Percentiles rank a stretch among this genome's conserved stretches.
Conservation (phyloP, 129 eudicot genomes). For the Artemisia tridentata region DNA sequence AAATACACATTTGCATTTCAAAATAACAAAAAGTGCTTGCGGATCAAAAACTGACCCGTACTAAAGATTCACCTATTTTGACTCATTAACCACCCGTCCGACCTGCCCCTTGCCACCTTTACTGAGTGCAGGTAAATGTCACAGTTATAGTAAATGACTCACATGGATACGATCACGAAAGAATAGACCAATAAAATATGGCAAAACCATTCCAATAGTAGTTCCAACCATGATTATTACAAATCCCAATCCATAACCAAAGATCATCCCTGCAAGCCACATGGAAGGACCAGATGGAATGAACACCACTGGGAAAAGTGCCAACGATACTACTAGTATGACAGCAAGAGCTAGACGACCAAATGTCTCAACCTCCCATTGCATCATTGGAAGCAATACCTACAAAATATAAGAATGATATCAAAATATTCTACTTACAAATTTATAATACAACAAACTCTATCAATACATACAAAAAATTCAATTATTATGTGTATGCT, state of each 20-base stretch:
- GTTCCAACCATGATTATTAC: conserved; percentile 91
- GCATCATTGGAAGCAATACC: conserved; percentile 72
- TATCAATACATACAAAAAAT: too few species aligned
- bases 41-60: background rate
- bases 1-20: too few species aligned
- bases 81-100: background rate
- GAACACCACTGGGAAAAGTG: conserved; percentile 75
- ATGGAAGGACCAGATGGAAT: conserved; percentile 94
- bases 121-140: background rate
- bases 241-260: conserved; percentile 88
- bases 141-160: conserved; percentile 30
- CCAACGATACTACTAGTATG: conserved; percentile 74
- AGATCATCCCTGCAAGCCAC: conserved; percentile 97
- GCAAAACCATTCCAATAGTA: conserved; percentile 87
- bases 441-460: too few species aligned
- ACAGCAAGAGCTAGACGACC: conserved; percentile 89
- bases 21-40: background rate
- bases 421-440: background rate
- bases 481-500: too few species aligned
- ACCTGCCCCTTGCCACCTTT: background rate
- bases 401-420: conserved; percentile 30
- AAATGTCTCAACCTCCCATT: conserved; percentile 86
- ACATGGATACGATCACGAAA: conserved; percentile 87
- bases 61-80: background rate
- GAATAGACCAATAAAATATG: conserved; percentile 70